Evolutionary conservation across 116 monocot species (phyloP).

Genomic region (Cymodocea nodosa): DNA sequence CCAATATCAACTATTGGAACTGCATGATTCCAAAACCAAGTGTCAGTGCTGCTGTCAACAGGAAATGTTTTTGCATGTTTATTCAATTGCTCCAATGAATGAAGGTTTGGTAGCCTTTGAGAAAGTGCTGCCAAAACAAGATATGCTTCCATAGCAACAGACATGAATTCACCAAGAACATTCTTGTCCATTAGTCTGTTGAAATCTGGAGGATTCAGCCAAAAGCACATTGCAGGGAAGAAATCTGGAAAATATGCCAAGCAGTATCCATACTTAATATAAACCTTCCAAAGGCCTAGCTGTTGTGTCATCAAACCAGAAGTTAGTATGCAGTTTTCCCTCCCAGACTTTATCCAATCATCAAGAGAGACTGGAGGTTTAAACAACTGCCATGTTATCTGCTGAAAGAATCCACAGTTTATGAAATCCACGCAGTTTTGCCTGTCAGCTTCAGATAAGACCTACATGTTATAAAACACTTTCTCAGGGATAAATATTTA

Average conservation of each 20-base stretch:
- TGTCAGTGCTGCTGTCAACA: constrained; percentile 23
- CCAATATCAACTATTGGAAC: constrained; percentile 77
- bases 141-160: constrained; percentile 57
- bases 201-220: constrained; percentile 58
- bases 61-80: constrained; percentile 10
- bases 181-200: constrained; percentile 41
- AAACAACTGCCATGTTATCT: constrained; percentile 72
- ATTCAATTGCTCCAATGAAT: constrained; percentile 42
- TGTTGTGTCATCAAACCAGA: constrained; percentile 68
- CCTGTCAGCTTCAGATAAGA: constrained; percentile 53
- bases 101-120: constrained; percentile 65
- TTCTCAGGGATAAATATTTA: not conserved
- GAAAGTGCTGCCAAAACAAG: constrained; percentile 56
- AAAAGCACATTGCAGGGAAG: constrained; percentile 62
- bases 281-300: constrained; percentile 86
- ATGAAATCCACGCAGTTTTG: constrained; percentile 55
- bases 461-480: constrained; percentile 20
- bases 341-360: constrained; percentile 54
- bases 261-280: constrained; percentile 76
- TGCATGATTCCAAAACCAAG: constrained; percentile 82
- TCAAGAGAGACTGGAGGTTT: constrained; percentile 42
- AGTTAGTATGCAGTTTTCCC: constrained; percentile 48
- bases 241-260: constrained; percentile 60
- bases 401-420: constrained; percentile 49
- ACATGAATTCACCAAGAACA: constrained; percentile 59